These are phyloP conservation scores for Nicotiana sylvestris DNA, from an alignment of 257 asterid species.

Conservation along the genomic window DNA sequence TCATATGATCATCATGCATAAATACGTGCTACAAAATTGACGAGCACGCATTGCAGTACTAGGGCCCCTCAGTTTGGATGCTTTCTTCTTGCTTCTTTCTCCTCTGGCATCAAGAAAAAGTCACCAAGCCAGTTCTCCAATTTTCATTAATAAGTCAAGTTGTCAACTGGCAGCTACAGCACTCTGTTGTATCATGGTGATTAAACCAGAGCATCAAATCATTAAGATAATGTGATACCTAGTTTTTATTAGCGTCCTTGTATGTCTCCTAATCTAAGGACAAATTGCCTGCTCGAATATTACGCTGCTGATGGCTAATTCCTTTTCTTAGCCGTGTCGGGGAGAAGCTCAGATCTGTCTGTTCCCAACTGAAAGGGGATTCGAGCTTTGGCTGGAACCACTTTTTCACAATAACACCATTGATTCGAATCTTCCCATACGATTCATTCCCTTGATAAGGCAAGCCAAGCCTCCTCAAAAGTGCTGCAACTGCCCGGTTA, in stretches of 20 bases:
- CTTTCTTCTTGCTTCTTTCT: neutral
- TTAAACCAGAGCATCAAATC: neutral
- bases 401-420: conserved; percentile 61
- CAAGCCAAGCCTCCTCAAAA: conserved; percentile 78
- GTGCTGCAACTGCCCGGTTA: conserved; percentile 72
- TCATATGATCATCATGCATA: neutral
- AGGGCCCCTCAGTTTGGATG: neutral
- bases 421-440: conserved; percentile 70
- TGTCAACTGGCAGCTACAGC: neutral
- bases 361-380: conserved; percentile 44
- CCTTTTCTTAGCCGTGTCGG: conserved; percentile 56
- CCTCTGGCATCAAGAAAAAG: neutral
- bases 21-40: neutral
- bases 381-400: conserved; percentile 86
- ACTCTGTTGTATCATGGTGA: neutral
- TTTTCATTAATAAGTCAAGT: neutral
- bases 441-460: conserved; percentile 81
- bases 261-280: conserved; percentile 43
- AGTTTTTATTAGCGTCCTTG: neutral
- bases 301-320: conserved; percentile 66
- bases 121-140: neutral
- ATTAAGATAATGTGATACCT: neutral
- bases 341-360: conserved; percentile 34
- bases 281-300: conserved; percentile 67
- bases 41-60: neutral